phyloP scores from a whole-genome alignment of 225 moss, liverwort and hornwort species.

The Neckera pumila region DNA sequence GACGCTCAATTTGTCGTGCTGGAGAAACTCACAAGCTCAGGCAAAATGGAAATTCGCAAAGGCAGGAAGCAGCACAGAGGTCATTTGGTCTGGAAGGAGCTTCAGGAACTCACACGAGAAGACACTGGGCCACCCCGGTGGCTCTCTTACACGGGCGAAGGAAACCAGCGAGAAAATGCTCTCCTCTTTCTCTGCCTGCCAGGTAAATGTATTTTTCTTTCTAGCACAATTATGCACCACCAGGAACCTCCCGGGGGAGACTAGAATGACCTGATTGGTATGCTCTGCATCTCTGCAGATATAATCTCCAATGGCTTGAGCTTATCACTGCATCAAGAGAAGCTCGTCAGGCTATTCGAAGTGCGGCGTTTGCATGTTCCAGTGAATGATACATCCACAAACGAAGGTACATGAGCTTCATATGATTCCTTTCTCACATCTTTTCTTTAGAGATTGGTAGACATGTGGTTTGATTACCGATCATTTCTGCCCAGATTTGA shows the following conservation, averaged over 20 bases:
- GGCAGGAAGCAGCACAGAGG: conserved; percentile 5
- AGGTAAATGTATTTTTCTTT: conserved; percentile 31
- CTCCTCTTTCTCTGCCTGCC: conserved; percentile 78
- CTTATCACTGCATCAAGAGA: conserved; percentile 51
- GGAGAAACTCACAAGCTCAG: background rate
- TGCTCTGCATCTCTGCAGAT: conserved; percentile 24
- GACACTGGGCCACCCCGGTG: conserved; percentile 60
- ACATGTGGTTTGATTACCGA: background rate
- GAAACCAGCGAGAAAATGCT: conserved; percentile 27
- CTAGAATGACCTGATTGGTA: background rate
- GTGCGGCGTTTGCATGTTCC: conserved; percentile 76
- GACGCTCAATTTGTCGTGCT: background rate
- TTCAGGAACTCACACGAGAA: conserved; percentile 25
- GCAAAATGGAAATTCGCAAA: background rate
- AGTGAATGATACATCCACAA: conserved; percentile 36
- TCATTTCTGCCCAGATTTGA: conserved; percentile 42
- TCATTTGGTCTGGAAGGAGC: conserved; percentile 34
- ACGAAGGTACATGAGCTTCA: conserved; percentile 30
- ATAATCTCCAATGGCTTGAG: conserved; percentile 79
- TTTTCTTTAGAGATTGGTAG: background rate
- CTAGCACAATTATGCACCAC: background rate
- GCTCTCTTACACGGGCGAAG: conserved; percentile 35
- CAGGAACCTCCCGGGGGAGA: background rate
- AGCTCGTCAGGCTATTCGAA: conserved; percentile 72
- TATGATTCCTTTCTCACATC: background rate